These are phyloP conservation scores for Spinacia oleracea DNA, from an alignment of 179 eudicot species.

Conservation along the genomic window DNA sequence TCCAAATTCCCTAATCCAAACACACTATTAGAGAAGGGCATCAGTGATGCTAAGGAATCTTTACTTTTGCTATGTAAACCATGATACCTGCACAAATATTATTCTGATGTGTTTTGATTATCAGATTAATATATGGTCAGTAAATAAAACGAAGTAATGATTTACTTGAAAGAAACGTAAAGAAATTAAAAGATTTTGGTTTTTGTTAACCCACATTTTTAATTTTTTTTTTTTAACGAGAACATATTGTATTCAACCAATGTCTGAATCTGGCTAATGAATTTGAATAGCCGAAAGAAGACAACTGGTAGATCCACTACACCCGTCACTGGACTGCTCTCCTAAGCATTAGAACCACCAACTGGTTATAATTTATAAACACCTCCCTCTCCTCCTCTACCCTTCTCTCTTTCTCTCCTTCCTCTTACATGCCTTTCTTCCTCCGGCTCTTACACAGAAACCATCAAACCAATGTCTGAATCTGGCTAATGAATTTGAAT, in stretches of 20 bases:
- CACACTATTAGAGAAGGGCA: background rate
- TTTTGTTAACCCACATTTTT: too few species aligned
- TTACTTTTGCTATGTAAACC: background rate
- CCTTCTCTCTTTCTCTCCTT: background rate
- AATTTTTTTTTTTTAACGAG: too few species aligned
- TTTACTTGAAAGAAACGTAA: too few species aligned
- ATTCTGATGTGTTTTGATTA: background rate
- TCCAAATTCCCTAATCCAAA: background rate
- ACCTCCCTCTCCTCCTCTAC: background rate
- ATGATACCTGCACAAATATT: background rate
- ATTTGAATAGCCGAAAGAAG: too few species aligned
- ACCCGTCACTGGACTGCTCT: too few species aligned
- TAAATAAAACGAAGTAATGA: too few species aligned
- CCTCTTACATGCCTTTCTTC: background rate
- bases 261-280: too few species aligned
- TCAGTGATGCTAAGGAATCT: background rate
- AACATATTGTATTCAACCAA: too few species aligned
- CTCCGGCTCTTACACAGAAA: background rate
- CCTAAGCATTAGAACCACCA: too few species aligned
- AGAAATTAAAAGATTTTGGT: too few species aligned
- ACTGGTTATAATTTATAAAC: too few species aligned
- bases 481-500: background rate
- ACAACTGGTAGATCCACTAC: too few species aligned
- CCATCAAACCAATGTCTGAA: background rate
- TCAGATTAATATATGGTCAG: background rate